phyloP scores from a whole-genome alignment of 164 flowering plant species.

The Vitis rotundifolia region DNA sequence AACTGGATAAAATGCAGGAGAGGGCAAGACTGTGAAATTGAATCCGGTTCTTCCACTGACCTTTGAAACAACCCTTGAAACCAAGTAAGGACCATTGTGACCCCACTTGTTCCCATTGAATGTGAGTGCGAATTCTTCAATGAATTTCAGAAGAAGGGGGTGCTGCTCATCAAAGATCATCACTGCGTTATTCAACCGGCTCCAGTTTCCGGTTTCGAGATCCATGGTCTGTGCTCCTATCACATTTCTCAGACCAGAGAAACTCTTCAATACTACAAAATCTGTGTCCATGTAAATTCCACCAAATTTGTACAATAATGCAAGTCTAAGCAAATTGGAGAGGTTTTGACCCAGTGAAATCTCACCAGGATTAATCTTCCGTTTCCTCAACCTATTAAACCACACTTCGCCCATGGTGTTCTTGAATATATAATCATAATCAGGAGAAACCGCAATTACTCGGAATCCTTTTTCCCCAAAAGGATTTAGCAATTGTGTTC shows the following conservation, averaged over 20 bases:
- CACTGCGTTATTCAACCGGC: conserved; percentile 86
- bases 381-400: conserved; percentile 50
- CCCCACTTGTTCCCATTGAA: conserved; percentile 96
- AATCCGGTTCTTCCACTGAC: conserved; percentile 37
- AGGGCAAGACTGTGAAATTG: conserved; percentile 70
- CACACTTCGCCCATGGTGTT: conserved; percentile 61
- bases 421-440: conserved; percentile 56
- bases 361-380: conserved; percentile 66
- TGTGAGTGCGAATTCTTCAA: conserved; percentile 79
- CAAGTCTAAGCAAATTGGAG: conserved; percentile 83
- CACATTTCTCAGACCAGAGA: conserved; percentile 49
- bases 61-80: conserved; percentile 81
- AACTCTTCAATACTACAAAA: conserved; percentile 66
- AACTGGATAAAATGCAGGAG: conserved; percentile 80
- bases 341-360: conserved; percentile 84
- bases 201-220: conserved; percentile 62
- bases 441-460: conserved; percentile 63
- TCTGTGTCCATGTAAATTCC: conserved; percentile 86
- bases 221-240: conserved; percentile 85
- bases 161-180: conserved; percentile 81
- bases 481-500: conserved; percentile 46
- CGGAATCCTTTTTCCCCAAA: conserved; percentile 48
- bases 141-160: conserved; percentile 69
- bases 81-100: conserved; percentile 92
- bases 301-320: conserved; percentile 71